A percentile compares a stretch with the other conserved stretches of the same genome.
phyloP scores from a whole-genome alignment of 352 stramenopile species.

The Phytophthora pinifolia region DNA sequence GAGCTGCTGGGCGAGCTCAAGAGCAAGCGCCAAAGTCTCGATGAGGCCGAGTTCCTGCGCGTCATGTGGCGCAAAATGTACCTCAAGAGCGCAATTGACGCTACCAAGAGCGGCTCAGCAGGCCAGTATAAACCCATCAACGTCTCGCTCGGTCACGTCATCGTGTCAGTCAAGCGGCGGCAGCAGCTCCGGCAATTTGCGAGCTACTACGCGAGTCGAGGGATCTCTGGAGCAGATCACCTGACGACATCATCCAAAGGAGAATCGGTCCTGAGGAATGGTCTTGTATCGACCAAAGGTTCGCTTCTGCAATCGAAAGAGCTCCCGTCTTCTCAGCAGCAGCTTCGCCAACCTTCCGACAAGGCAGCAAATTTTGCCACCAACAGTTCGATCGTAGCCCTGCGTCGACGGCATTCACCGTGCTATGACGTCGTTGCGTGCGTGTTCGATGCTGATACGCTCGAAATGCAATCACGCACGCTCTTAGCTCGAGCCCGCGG shows the following conservation, averaged over 20 bases:
- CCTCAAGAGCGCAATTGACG: slow-evolving; percentile 42
- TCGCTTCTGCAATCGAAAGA: slow-evolving; percentile 8
- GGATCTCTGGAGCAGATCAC: slow-evolving; percentile 60
- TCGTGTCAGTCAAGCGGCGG: slow-evolving; percentile 70
- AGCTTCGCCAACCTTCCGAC: neutral
- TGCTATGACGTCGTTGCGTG: slow-evolving; percentile 38
- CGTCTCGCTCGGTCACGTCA: slow-evolving; percentile 63
- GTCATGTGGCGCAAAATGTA: slow-evolving; percentile 74
- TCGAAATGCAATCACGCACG: slow-evolving; percentile 22
- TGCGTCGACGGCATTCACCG: slow-evolving; percentile 19
- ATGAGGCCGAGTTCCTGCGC: slow-evolving; percentile 65
- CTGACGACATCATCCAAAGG: slow-evolving; percentile 27
- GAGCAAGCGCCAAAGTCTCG: slow-evolving; percentile 38
- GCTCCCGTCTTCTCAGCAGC: neutral
- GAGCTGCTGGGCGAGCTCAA: slow-evolving; percentile 57
- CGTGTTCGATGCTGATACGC: slow-evolving; percentile 33
- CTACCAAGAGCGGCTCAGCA: slow-evolving; percentile 15
- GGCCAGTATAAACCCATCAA: slow-evolving; percentile 35
- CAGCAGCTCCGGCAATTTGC: slow-evolving; percentile 69
- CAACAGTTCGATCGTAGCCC: slow-evolving; percentile 6
- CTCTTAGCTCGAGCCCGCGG: slow-evolving; percentile 12
- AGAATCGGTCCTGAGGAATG: neutral
- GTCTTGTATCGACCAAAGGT: neutral
- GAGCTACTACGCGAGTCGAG: slow-evolving; percentile 63
- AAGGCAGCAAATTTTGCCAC: neutral